These are phyloP conservation scores for Cornus kousa DNA, from an alignment of 148 eudicot genomes.

Conservation along the genomic window DNA sequence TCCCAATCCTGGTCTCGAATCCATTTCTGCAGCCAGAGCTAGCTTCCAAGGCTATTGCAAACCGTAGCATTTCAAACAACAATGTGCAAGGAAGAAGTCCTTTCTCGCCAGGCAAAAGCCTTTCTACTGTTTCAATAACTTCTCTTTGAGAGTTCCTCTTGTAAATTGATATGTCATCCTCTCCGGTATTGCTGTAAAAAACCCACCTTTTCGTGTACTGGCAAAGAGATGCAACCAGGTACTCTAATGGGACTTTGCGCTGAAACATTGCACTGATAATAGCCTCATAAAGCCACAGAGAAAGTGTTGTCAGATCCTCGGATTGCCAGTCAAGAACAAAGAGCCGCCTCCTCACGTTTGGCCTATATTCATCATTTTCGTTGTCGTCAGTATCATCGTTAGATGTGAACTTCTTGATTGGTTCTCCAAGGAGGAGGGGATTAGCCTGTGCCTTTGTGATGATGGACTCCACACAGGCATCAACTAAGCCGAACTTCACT, in stretches of 20 bases:
- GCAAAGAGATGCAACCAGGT: constrained; percentile 44
- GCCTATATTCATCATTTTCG: constrained; percentile 16
- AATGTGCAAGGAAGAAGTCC: constrained; percentile 36
- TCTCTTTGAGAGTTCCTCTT: constrained; percentile 34
- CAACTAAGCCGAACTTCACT: constrained; percentile 34
- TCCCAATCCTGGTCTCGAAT: constrained; percentile 57
- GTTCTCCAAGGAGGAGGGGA: constrained; percentile 53
- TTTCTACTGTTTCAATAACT: constrained; percentile 50
- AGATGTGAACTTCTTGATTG: constrained; percentile 15
- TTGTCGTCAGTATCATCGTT: constrained; percentile 20
- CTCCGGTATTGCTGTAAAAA: constrained; percentile 2
- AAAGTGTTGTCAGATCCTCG: constrained; percentile 47
- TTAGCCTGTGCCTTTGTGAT: constrained; percentile 34
- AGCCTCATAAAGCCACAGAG: constrained; percentile 47
- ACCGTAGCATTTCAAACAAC: constrained; percentile 45
- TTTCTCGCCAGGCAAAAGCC: constrained; percentile 47
- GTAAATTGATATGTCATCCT: constrained; percentile 14
- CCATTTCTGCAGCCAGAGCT: constrained; percentile 35
- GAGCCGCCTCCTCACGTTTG: constrained; percentile 50
- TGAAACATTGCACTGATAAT: constrained; percentile 39
- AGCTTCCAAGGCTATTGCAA: constrained; percentile 36
- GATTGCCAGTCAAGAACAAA: constrained; percentile 33
- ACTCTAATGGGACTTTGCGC: constrained; percentile 36
- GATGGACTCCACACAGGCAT: constrained; percentile 39
- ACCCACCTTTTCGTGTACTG: constrained; percentile 41